Percentiles rank a stretch among this genome's conserved stretches.
phyloP scores from a whole-genome alignment of 179 eudicot genomes.

The Spergularia azorica region DNA sequence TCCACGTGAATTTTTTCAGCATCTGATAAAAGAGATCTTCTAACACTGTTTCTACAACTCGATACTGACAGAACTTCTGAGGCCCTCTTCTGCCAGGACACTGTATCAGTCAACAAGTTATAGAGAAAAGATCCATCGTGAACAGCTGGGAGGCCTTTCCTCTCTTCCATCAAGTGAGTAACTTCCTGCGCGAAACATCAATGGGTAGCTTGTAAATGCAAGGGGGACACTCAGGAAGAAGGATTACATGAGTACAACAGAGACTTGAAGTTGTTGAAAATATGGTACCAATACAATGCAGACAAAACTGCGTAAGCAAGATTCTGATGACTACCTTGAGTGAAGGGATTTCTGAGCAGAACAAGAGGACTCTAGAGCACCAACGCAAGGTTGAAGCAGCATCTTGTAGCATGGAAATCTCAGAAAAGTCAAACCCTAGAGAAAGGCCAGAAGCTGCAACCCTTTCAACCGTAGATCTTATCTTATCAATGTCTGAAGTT shows the following conservation, averaged over 20 bases:
- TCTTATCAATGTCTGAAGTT: conserved; percentile 42
- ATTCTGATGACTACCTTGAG: conserved; percentile 48
- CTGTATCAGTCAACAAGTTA: conserved; percentile 56
- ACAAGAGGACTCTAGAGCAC: conserved; percentile 62
- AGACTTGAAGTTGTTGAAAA: neutral
- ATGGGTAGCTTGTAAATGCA: neutral
- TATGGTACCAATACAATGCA: neutral
- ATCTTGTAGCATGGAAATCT: conserved; percentile 58
- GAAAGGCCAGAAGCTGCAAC: conserved; percentile 52
- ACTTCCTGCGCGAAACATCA: conserved; percentile 56
- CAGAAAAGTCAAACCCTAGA: conserved; percentile 60
- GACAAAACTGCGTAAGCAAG: conserved; percentile 7
- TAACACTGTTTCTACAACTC: conserved; percentile 34
- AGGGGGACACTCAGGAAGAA: neutral
- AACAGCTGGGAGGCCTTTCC: conserved; percentile 44
- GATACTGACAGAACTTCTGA: conserved; percentile 50
- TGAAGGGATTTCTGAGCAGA: conserved; percentile 45
- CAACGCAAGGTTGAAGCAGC: conserved; percentile 66
- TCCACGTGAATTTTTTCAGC: conserved; percentile 58
- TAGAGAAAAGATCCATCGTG: conserved; percentile 41
- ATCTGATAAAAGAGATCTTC: conserved; percentile 48
- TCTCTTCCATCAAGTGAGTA: conserved; percentile 50
- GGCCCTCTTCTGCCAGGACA: conserved; percentile 76
- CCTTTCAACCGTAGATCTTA: conserved; percentile 41
- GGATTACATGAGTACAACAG: neutral